Conservation (phyloP, 805 yeast genomes). For the Metschnikowia gruessii region DNA sequence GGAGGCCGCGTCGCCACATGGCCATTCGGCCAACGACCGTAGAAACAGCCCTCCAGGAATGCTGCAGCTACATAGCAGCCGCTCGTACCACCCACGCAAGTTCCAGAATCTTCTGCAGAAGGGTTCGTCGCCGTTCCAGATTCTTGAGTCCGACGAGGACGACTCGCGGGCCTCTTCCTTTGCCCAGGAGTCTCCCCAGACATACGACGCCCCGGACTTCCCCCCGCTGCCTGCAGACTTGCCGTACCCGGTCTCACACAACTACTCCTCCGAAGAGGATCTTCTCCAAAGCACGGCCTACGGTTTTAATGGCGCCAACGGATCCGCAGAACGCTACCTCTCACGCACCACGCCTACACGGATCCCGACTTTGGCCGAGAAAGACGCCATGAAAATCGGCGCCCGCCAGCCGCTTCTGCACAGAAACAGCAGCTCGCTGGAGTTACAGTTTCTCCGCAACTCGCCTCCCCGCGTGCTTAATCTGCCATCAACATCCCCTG, state of each 20-base stretch:
- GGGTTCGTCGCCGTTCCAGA: conserved; percentile 12
- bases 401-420: conserved; percentile 4
- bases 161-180: not conserved
- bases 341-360: conserved; percentile 14
- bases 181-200: not conserved
- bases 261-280: conserved; percentile 9
- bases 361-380: conserved; percentile 14
- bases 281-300: too few species aligned
- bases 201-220: not conserved
- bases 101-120: conserved; percentile 20
- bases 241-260: conserved; percentile 14
- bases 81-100: conserved; percentile 10
- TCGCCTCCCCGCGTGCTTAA: conserved; percentile 10
- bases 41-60: not conserved
- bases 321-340: not conserved
- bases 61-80: not conserved
- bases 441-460: conserved; percentile 9
- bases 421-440: conserved; percentile 8
- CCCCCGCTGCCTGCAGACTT: conserved; percentile 3
- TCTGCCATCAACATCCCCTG: conserved; percentile 17
- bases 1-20: not conserved
- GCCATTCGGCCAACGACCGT: not conserved
- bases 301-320: too few species aligned
- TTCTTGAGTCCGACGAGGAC: conserved; percentile 4
- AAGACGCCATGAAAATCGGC: conserved; percentile 7